Base-by-base conservation (phyloP, 2,329 filamentous ascomycete species). In the Pseudodiploospora longispora region DNA sequence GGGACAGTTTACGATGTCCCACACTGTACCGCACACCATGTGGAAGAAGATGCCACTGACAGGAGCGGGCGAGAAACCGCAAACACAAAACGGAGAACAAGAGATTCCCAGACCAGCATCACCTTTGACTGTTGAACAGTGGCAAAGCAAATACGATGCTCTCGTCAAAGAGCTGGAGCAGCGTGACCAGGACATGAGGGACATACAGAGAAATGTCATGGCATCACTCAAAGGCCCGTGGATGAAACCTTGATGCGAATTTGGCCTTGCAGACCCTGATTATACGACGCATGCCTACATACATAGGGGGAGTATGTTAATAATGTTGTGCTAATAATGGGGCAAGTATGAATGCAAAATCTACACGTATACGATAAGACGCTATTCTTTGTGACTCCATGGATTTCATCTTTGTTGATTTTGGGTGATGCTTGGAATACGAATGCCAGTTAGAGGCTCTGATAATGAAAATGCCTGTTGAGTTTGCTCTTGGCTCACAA, bases 161-260 rank as follows among this genome's bases (percentile, higher is more conserved):
- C 66, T 85, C 52, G 72, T 83, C 55, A 73, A 74, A 36, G 71
- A 74, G 49, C 71, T 85, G 53, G 72, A 71, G 56, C 74, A 76
- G 47, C 72, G 74, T 47, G 79, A 83, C 53, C 71, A 72, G 52
- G 70, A 74, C 52, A 59, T 76, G 42, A 55, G 59, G 42, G 61
- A 64, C 35, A 53, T 78, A 44, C 68, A 66, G 52, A 60, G 59
- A 34, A 66, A 58, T 30, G 59, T 79, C 37, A 55, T 75, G 46
- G 61, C 66, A 42, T 56, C 62, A 10, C 46, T 70, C 40, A 57
- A 49, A 42, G 40, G 50, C 27, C 43, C 50, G 19, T 51, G 40
- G 38, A 40, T 5, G 44, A 32, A 42, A 40, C 29, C n/a, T 44
- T 47, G 48, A 52, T 50, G 42, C 36, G 43, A 41, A 42, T 44